Evolutionary conservation across 1,284 basidiomycete species (phyloP).

Genomic region (Cryptococcus sp.): DNA sequence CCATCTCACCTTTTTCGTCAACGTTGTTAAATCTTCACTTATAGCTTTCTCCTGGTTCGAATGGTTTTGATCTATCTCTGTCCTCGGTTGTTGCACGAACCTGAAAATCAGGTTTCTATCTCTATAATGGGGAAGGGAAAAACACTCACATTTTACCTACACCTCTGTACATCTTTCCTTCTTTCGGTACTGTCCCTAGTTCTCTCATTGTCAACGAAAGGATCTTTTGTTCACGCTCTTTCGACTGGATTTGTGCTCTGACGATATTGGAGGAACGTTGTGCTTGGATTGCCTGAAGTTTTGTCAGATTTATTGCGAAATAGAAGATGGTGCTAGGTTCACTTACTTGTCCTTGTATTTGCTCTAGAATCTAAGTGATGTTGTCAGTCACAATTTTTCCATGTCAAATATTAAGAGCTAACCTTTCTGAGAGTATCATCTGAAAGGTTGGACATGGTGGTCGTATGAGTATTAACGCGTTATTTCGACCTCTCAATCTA

Average conservation of each 20-base stretch:
- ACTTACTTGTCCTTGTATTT: conserved; percentile 70
- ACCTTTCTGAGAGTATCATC: conserved; percentile 86
- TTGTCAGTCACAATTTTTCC: background rate
- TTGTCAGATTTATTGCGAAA: background rate
- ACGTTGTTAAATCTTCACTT: conserved; percentile 68
- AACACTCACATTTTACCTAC: conserved; percentile 79
- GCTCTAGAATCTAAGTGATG: conserved; percentile 68
- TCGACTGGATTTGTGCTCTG: conserved; percentile 65
- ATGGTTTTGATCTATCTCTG: conserved; percentile 68
- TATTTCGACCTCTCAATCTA: too few species aligned
- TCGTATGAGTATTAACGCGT: too few species aligned
- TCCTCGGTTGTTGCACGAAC: conserved; percentile 82
- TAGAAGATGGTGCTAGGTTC: background rate
- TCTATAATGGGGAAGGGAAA: background rate
- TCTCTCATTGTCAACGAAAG: conserved; percentile 70
- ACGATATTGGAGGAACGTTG: conserved; percentile 69
- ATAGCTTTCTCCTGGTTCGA: conserved; percentile 72
- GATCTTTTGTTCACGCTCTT: conserved; percentile 79
- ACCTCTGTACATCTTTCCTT: conserved; percentile 78
- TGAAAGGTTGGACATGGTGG: conserved; percentile 64
- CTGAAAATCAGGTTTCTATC: conserved; percentile 46
- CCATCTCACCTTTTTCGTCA: conserved; percentile 59
- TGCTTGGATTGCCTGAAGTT: conserved; percentile 60
- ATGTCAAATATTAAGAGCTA: conserved; percentile 1
- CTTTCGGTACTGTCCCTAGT: conserved; percentile 41